A percentile compares a stretch with the other conserved stretches of the same genome.
These are phyloP conservation scores for Rheum nobile DNA, from an alignment of 148 eudicot species.

Conservation along the genomic window DNA sequence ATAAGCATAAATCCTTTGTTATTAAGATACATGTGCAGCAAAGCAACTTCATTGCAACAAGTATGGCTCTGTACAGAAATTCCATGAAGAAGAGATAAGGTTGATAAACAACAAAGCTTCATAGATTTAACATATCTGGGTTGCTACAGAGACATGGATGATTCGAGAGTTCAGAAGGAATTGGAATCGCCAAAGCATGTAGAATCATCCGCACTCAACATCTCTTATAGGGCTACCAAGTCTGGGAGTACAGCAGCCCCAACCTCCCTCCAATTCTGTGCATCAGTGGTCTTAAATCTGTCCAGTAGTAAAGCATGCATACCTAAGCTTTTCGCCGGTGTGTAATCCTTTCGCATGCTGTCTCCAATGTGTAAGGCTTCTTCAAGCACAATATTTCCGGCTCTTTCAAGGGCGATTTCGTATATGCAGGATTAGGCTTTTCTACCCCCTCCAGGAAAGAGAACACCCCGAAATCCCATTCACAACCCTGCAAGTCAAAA, in stretches of 20 bases:
- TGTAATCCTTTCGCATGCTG: constrained; percentile 78
- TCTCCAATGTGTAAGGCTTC: constrained; percentile 82
- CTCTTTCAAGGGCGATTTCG: constrained; percentile 75
- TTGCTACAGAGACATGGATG: not conserved
- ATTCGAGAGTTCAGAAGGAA: not conserved
- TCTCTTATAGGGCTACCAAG: constrained; percentile 50
- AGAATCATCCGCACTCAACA: constrained; percentile 38
- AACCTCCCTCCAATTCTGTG: constrained; percentile 61
- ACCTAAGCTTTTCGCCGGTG: constrained; percentile 68
- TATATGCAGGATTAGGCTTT: constrained; percentile 73
- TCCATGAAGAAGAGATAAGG: no score
- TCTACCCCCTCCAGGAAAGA: constrained; percentile 91
- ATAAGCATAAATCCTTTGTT: not conserved
- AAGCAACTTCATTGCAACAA: not conserved
- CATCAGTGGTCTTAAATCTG: constrained; percentile 76
- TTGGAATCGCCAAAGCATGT: not conserved
- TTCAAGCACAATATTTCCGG: constrained; percentile 69
- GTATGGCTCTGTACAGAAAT: not conserved
- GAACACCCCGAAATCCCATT: constrained; percentile 94
- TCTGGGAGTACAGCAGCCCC: constrained; percentile 70
- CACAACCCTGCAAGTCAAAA: constrained; percentile 46
- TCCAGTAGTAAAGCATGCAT: constrained; percentile 83
- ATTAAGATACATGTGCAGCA: not conserved
- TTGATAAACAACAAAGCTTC: no score
- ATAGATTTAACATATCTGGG: not conserved